These are phyloP conservation scores for Epichloe hybrida DNA, from an alignment of 2,329 filamentous ascomycete species.

Conservation along the genomic window DNA sequence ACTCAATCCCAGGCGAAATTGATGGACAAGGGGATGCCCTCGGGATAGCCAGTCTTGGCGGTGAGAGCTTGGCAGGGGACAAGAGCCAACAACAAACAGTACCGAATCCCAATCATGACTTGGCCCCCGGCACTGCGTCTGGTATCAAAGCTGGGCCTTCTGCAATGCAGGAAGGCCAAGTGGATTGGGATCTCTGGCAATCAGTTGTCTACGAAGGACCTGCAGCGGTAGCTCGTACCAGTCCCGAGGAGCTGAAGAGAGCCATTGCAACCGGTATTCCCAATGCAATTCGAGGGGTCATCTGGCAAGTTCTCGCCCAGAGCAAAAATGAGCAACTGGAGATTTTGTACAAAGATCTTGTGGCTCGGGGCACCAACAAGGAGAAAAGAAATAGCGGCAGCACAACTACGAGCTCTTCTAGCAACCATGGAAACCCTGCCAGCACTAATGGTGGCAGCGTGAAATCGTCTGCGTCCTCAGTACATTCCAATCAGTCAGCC, in stretches of 20 bases:
- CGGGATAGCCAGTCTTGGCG: conserved; percentile 11
- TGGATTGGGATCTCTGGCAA: conserved; percentile 99
- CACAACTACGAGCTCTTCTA: conserved; percentile 32
- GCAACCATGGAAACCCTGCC: conserved; percentile 40
- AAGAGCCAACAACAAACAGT: conserved; percentile 29
- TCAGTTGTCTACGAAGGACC: conserved; percentile 90
- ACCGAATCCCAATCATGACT: conserved; percentile 51
- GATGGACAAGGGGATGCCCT: conserved; percentile 26
- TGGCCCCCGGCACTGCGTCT: conserved; percentile 76
- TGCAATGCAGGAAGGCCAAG: conserved; percentile 54
- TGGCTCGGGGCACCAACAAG: conserved; percentile 67
- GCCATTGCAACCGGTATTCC: conserved; percentile 92
- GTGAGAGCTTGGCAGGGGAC: conserved; percentile 16
- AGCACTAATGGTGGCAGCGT: conserved; percentile 50
- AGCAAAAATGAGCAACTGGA: conserved; percentile 91
- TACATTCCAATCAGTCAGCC: conserved; percentile 64
- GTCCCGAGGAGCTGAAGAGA: conserved; percentile 75
- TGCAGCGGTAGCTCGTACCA: conserved; percentile 73
- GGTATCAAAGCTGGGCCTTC: conserved; percentile 68
- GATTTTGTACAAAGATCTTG: conserved; percentile 68
- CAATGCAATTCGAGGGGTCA: conserved; percentile 88
- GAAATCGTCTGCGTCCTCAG: conserved; percentile 69
- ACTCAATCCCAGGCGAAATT: conserved; percentile 37
- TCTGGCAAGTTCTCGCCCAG: conserved; percentile 94
- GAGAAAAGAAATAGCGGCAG: conserved; percentile 49